phyloP scores from a whole-genome alignment of 108 stramenopile genomes.

The Epithemia pelagica region DNA sequence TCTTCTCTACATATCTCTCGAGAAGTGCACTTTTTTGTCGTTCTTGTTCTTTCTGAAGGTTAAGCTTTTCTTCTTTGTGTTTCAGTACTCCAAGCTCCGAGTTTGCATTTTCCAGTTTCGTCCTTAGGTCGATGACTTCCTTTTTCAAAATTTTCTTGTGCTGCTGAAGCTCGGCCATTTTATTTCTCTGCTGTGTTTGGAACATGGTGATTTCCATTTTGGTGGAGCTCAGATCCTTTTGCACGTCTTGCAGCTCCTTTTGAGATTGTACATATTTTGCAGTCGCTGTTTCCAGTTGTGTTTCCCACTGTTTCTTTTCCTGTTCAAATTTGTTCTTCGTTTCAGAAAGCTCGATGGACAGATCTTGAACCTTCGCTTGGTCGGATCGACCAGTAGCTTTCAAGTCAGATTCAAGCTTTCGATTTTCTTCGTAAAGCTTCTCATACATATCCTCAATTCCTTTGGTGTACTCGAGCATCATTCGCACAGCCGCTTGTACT shows the following conservation, averaged over 20 bases:
- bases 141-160: slow-evolving; percentile 85
- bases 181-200: slow-evolving; percentile 60
- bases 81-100: slow-evolving; percentile 45
- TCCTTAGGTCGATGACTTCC: slow-evolving; percentile 76
- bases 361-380: slow-evolving; percentile 38
- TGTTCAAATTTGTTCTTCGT: slow-evolving; percentile 40
- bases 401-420: slow-evolving; percentile 44
- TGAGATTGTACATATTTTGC: slow-evolving; percentile 41
- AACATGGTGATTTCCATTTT: slow-evolving; percentile 78
- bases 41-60: slow-evolving; percentile 45
- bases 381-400: slow-evolving; percentile 48
- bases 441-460: slow-evolving; percentile 36
- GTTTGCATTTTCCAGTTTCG: slow-evolving; percentile 61
- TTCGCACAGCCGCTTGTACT: slow-evolving; percentile 34
- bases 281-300: slow-evolving; percentile 39
- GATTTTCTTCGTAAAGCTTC: slow-evolving; percentile 38
- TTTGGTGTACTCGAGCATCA: slow-evolving; percentile 42
- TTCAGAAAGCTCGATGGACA: slow-evolving; percentile 41
- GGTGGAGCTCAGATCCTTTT: slow-evolving; percentile 66
- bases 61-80: slow-evolving; percentile 47
- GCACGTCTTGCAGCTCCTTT: slow-evolving; percentile 54
- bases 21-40: slow-evolving; percentile 59
- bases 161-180: slow-evolving; percentile 57
- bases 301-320: slow-evolving; percentile 30
- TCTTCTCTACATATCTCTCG: slow-evolving; percentile 71